phyloP scores from a whole-genome alignment of 2,329 filamentous ascomycete genomes.

The Lecanicillium sp. region DNA sequence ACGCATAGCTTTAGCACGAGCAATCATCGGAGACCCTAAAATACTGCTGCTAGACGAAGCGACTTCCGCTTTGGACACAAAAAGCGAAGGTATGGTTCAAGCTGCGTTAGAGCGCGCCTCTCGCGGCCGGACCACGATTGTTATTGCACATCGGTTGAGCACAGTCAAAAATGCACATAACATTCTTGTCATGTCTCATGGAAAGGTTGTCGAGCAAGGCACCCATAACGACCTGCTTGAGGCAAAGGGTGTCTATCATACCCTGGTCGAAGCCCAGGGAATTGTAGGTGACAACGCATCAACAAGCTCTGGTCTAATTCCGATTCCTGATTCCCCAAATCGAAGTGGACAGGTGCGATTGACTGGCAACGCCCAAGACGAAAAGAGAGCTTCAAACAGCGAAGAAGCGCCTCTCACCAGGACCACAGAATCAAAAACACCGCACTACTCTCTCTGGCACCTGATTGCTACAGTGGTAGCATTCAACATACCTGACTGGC shows the following conservation, averaged over 20 bases:
- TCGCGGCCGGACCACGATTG: slow-evolving; percentile 57
- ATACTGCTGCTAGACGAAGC: slow-evolving; percentile 73
- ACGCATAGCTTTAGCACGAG: slow-evolving; percentile 67
- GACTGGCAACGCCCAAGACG: slow-evolving; percentile 2
- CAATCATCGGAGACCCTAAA: slow-evolving; percentile 61
- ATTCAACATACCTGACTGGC: slow-evolving; percentile 10
- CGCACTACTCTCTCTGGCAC: slow-evolving; percentile 1
- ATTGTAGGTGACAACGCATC: slow-evolving; percentile 19
- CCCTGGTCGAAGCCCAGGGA: slow-evolving; percentile 56
- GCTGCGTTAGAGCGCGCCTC: slow-evolving; percentile 50
- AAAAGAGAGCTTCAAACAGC: slow-evolving; percentile 2
- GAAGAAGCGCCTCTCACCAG: slow-evolving; percentile 1
- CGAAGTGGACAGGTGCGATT: not conserved
- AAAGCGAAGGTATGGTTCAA: slow-evolving; percentile 53
- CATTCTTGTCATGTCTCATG: slow-evolving; percentile 68
- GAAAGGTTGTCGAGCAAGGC: slow-evolving; percentile 63
- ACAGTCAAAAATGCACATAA: slow-evolving; percentile 71
- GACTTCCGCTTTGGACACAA: slow-evolving; percentile 55
- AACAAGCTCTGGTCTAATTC: slow-evolving; percentile 2
- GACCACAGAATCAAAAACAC: slow-evolving; percentile 3
- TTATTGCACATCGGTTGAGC: slow-evolving; percentile 66
- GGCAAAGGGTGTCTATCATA: slow-evolving; percentile 55
- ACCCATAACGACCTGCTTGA: slow-evolving; percentile 65
- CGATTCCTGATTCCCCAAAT: slow-evolving; percentile 15
- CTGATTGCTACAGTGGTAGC: slow-evolving; percentile 30